Conservation (phyloP, 768 basidiomycete species). For the Russula abietina region DNA sequence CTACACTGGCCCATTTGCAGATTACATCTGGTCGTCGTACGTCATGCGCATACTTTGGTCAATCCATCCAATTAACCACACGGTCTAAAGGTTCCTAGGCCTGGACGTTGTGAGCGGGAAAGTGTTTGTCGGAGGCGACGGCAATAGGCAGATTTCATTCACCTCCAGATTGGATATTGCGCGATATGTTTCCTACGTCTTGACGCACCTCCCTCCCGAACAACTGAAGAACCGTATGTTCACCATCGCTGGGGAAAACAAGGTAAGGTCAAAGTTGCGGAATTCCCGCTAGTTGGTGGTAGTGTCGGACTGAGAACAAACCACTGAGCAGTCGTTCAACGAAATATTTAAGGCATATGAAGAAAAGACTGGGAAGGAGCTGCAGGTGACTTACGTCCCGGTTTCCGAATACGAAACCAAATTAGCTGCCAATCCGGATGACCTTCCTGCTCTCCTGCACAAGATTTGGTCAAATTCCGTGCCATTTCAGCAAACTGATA, state of each 20-base stretch:
- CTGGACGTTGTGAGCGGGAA: constrained; percentile 20
- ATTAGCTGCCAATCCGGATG: constrained; percentile 12
- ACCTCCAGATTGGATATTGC: constrained; percentile 23
- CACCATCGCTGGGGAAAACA: constrained; percentile 10
- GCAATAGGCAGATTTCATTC: constrained; percentile 22
- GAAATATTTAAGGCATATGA: constrained; percentile 23
- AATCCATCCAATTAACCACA: background rate
- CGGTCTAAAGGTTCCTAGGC: background rate
- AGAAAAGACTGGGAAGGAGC: constrained; percentile 20
- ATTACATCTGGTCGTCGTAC: constrained; percentile 11
- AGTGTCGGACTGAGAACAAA: background rate
- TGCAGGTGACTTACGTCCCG: constrained; percentile 21
- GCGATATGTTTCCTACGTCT: constrained; percentile 19
- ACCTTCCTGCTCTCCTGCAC: background rate
- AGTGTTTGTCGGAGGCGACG: constrained; percentile 21
- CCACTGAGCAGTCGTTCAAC: constrained; percentile 18
- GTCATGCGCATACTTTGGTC: background rate
- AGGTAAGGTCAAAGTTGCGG: constrained; percentile 6
- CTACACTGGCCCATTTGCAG: constrained; percentile 22
- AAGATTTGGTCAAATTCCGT: constrained; percentile 13
- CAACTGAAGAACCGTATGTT: constrained; percentile 13
- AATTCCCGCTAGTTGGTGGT: background rate
- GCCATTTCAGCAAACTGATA: constrained; percentile 6
- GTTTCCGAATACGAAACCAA: constrained; percentile 12
- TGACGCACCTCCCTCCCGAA: constrained; percentile 21